Evolutionary conservation across 768 basidiomycete species (phyloP).

Genomic region (Naematelia encephala): DNA sequence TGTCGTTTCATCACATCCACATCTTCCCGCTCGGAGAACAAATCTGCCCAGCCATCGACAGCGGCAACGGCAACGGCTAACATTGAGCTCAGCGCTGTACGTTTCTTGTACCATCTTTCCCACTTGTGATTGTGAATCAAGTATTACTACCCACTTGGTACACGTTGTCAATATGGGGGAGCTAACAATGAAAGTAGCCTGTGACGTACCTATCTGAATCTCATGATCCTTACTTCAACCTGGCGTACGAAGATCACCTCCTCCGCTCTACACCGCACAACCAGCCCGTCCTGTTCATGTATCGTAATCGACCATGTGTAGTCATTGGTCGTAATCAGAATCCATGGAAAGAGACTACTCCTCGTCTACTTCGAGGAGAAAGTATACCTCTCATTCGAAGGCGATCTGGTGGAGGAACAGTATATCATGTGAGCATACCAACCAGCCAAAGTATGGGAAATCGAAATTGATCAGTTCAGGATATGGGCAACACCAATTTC

Average conservation of each 20-base stretch:
- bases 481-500: constrained; percentile 95
- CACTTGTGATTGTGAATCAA: not conserved
- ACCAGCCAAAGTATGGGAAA: not conserved
- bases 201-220: constrained; percentile 63
- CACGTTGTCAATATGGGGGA: not conserved
- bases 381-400: constrained; percentile 75
- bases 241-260: constrained; percentile 86
- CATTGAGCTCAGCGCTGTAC: constrained; percentile 36
- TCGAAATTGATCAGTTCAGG: constrained; percentile 56
- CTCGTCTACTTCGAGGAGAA: constrained; percentile 57
- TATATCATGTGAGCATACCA: constrained; percentile 93
- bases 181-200: constrained; percentile 27
- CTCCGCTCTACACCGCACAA: constrained; percentile 70
- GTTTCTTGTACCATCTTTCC: not conserved
- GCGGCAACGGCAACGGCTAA: constrained; percentile 32
- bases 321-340: constrained; percentile 96
- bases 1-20: constrained; percentile 5
- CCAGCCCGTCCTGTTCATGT: constrained; percentile 75
- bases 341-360: constrained; percentile 95
- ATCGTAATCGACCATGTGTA: constrained; percentile 82
- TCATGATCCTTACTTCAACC: constrained; percentile 80
- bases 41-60: constrained; percentile 33
- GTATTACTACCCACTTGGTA: not conserved
- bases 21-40: constrained; percentile 11
- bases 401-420: constrained; percentile 89